phyloP scores from a whole-genome alignment of 2,329 filamentous ascomycete genomes.

The Coniochaeta pulveracea region DNA sequence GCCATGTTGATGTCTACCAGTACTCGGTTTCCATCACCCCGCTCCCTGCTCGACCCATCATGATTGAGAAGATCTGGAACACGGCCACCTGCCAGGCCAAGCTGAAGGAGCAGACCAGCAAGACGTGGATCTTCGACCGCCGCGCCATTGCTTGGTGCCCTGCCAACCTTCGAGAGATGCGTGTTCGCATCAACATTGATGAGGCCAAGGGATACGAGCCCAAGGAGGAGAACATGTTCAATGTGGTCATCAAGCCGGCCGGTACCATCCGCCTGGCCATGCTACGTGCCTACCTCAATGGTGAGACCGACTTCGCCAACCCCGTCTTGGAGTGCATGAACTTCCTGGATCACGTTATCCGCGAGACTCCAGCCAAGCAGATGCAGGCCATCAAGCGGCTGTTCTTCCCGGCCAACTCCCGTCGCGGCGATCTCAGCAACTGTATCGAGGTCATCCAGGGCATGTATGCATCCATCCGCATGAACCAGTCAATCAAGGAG shows the following conservation, averaged over 20 bases:
- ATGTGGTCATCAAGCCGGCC: slow-evolving; percentile 51
- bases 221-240: slow-evolving; percentile 35
- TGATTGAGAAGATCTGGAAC: slow-evolving; percentile 66
- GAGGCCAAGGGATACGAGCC: slow-evolving; percentile 33
- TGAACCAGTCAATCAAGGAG: slow-evolving; percentile 38
- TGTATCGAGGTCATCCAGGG: slow-evolving; percentile 68
- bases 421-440: slow-evolving; percentile 43
- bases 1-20: slow-evolving; percentile 57
- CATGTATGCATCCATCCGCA: slow-evolving; percentile 74
- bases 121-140: slow-evolving; percentile 66
- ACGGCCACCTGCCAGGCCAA: slow-evolving; percentile 45
- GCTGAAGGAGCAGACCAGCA: slow-evolving; percentile 32
- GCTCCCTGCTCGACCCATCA: slow-evolving; percentile 47
- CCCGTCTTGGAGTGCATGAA: slow-evolving; percentile 70
- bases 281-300: slow-evolving; percentile 54
- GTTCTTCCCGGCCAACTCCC: slow-evolving; percentile 55
- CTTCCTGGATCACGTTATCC: slow-evolving; percentile 82
- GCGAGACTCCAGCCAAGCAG: slow-evolving; percentile 60
- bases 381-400: slow-evolving; percentile 68
- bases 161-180: slow-evolving; percentile 28
- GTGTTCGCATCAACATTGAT: slow-evolving; percentile 62
- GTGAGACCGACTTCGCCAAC: slow-evolving; percentile 49
- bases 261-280: slow-evolving; percentile 57
- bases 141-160: slow-evolving; percentile 71
- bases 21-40: slow-evolving; percentile 66